These are phyloP conservation scores for Vicia sativa DNA, from an alignment of 306 rosid species.

Conservation along the genomic window DNA sequence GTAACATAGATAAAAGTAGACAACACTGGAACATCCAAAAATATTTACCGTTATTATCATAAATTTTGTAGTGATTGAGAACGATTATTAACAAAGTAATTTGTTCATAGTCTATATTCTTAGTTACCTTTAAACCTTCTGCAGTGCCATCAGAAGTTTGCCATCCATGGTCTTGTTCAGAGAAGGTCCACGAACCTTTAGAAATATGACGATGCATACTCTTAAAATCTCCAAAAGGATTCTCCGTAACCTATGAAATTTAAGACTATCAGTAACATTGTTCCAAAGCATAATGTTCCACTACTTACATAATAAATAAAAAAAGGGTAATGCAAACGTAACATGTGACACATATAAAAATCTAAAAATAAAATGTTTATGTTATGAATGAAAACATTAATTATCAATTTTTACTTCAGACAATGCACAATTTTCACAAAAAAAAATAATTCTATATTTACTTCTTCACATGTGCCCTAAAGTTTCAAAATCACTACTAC, in stretches of 20 bases:
- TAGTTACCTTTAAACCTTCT: slow-evolving; percentile 66
- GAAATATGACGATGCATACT: slow-evolving; percentile 75
- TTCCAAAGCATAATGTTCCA: neutral
- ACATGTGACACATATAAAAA: no score
- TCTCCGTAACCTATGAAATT: slow-evolving; percentile 53
- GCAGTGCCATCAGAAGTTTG: slow-evolving; percentile 87
- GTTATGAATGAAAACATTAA: no score
- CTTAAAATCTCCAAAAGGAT: slow-evolving; percentile 64
- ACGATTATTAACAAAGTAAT: neutral
- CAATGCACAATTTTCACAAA: no score
- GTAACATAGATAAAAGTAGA: slow-evolving; percentile 57
- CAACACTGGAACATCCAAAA: slow-evolving; percentile 55
- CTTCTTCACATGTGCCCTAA: no score
- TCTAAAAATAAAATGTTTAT: no score
- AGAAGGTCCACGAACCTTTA: slow-evolving; percentile 84
- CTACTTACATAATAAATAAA: no score
- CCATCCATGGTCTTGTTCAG: slow-evolving; percentile 89
- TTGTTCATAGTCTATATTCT: no score
- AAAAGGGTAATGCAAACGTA: no score
- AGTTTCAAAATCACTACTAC: no score
- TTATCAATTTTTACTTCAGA: no score
- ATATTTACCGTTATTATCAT: neutral
- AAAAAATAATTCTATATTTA: no score
- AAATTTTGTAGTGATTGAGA: neutral
- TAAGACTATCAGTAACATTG: neutral